phyloP scores from a whole-genome alignment of 2,329 filamentous ascomycete species.

The Fusarium sp. region DNA sequence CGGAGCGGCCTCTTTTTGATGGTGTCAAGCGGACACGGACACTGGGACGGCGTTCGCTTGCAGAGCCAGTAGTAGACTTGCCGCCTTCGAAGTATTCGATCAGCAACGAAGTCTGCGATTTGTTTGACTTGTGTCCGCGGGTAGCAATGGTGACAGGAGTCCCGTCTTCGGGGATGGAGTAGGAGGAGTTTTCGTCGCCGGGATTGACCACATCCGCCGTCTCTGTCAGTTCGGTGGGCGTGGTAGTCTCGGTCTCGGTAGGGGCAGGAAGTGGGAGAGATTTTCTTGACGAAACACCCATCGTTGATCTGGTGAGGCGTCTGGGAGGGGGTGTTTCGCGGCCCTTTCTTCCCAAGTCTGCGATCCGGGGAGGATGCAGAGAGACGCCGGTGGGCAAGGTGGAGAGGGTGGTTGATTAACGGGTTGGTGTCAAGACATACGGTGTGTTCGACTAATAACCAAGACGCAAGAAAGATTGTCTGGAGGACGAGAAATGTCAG shows the following conservation, averaged over 20 bases:
- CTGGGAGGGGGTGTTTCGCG: slow-evolving; percentile 31
- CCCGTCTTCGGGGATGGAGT: slow-evolving; percentile 86
- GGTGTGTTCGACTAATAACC: slow-evolving; percentile 32
- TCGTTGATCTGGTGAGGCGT: slow-evolving; percentile 53
- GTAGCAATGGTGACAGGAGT: slow-evolving; percentile 93
- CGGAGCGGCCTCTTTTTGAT: slow-evolving; percentile 70
- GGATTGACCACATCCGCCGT: slow-evolving; percentile 73
- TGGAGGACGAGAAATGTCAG: slow-evolving; percentile 34
- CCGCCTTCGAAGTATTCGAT: slow-evolving; percentile 95
- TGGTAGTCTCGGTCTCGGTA: slow-evolving; percentile 76
- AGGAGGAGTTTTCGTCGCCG: slow-evolving; percentile 77
- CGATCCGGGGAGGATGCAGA: slow-evolving; percentile 35
- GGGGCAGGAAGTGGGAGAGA: slow-evolving; percentile 79
- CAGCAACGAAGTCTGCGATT: slow-evolving; percentile 88
- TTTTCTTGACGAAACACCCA: slow-evolving; percentile 67
- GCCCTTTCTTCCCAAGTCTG: slow-evolving; percentile 39
- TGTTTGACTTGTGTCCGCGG: slow-evolving; percentile 66
- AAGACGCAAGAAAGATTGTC: slow-evolving; percentile 38
- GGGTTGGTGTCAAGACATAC: slow-evolving; percentile 47
- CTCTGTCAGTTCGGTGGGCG: slow-evolving; percentile 67
- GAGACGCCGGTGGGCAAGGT: slow-evolving; percentile 34
- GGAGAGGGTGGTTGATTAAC: slow-evolving; percentile 35
- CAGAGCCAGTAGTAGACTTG: slow-evolving; percentile 65
- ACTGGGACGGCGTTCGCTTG: slow-evolving; percentile 78
- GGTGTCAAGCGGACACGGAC: slow-evolving; percentile 84